These are phyloP conservation scores for Gracilaria gracilis DNA, from an alignment of 23 red algal genomes.

Conservation along the genomic window DNA sequence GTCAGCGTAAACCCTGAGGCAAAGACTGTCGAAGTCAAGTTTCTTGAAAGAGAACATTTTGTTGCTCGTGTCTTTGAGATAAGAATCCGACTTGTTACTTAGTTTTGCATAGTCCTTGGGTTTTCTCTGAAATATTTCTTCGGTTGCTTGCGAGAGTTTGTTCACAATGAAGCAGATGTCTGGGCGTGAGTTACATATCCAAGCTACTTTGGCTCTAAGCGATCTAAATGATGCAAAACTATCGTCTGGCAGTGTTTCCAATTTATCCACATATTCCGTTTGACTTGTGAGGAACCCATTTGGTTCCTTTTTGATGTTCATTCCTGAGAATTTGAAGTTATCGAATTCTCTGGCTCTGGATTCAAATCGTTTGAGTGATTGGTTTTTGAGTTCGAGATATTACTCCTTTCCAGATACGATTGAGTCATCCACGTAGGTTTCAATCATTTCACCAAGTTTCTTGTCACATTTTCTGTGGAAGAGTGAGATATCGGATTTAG, in stretches of 20 bases:
- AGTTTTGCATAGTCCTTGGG: background rate
- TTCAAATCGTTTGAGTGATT: background rate
- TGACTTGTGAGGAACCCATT: background rate
- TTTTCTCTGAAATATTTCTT: background rate
- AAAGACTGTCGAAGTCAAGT: background rate
- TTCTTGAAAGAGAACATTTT: background rate
- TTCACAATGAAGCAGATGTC: background rate
- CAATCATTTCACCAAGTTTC: background rate
- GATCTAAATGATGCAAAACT: background rate
- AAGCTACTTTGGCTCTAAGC: background rate
- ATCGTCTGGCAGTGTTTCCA: background rate
- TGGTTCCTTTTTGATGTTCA: background rate
- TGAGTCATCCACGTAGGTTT: conserved; percentile 9
- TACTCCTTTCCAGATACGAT: background rate
- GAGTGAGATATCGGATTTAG: background rate
- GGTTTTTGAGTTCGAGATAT: background rate
- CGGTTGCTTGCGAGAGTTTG: background rate
- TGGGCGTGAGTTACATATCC: background rate
- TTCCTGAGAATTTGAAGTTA: conserved; percentile 12
- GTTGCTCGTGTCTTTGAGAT: background rate
- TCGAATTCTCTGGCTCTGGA: background rate
- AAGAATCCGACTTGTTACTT: background rate
- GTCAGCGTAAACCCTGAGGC: conserved; percentile 1
- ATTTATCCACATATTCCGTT: background rate
- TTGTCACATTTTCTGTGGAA: background rate